Base-by-base conservation (phyloP, 495 filamentous ascomycete genomes). In the Neurospora africana region DNA sequence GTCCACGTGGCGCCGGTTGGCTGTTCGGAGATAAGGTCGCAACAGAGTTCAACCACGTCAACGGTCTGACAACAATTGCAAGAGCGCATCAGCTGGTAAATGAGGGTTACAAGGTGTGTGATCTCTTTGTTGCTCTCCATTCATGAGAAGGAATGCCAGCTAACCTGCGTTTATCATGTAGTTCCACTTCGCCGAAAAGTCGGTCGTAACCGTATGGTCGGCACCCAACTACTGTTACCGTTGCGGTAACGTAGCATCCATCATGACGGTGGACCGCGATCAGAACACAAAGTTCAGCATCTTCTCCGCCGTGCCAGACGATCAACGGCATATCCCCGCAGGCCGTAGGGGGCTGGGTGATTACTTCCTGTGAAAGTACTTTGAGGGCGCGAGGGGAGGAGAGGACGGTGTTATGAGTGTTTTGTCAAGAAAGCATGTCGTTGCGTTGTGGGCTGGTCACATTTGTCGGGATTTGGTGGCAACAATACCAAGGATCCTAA, bases 171-270 rank as follows among this genome's bases (percentile, higher is more conserved):
- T 6, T 41, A 17, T 69, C 0, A 44, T 11, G 23, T 71, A 93
- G 90, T 98, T 93, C 79, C 95, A 99, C 79, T 99, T 99, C 82
- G 82, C 89, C 69, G 91, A 97, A 78, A 95, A 97, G 78, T 95
- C 96, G 33, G 95, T 99, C 69, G 95, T 98, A n/a, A 99, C 95
- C 0, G 95, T 99, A 38, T 99, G 95, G 95, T 97, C 93, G 37
- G 95, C 95, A 1, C 95, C 95, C 13, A 99, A 99, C 81, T 99
- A 99, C 86, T 99, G 95, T 83, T 99, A 99, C 80, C 92, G 95
- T 38, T 99, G 95, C 77, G 95, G 95, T 69, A 99, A 99, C 76
- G 90, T 99, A 41, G 95, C 95, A 13, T 96, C 92, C 17, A 97
- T 99, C 76, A 98, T 97, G 91, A 95, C 94, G 70, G 89, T 99